phyloP scores from a whole-genome alignment of 2,329 filamentous ascomycete genomes.

The Dothideomycetes sp. region DNA sequence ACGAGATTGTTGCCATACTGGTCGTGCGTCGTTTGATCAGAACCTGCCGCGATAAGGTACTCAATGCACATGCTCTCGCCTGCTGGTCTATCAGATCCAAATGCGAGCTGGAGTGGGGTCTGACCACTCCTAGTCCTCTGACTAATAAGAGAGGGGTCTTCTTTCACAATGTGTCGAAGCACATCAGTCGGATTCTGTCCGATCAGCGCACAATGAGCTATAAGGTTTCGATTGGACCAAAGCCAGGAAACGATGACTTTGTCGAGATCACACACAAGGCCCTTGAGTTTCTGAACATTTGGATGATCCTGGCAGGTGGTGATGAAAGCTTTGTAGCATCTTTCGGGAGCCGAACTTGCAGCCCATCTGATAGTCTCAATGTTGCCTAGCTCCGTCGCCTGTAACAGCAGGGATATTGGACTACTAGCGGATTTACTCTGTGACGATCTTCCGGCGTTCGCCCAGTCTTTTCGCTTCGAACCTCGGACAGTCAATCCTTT shows the following conservation, averaged over 20 bases:
- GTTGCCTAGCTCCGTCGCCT: conserved; percentile 48
- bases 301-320: conserved; percentile 52
- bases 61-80: conserved; percentile 49
- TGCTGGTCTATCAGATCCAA: conserved; percentile 45
- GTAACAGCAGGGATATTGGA: conserved; percentile 50
- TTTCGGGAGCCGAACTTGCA: conserved; percentile 58
- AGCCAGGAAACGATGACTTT: too few species aligned
- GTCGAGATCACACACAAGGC: background rate
- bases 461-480: conserved; percentile 67
- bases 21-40: conserved; percentile 55
- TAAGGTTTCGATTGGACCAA: too few species aligned
- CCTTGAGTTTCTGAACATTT: conserved; percentile 49
- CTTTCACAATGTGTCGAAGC: conserved; percentile 57
- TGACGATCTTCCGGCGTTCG: conserved; percentile 44
- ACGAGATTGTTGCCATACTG: conserved; percentile 56
- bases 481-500: conserved; percentile 69
- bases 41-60: conserved; percentile 57
- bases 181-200: conserved; percentile 48
- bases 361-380: conserved; percentile 71
- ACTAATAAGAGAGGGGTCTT: conserved; percentile 54
- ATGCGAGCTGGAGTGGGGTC: conserved; percentile 63
- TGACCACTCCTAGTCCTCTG: conserved; percentile 46
- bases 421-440: conserved; percentile 17
- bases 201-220: too few species aligned
- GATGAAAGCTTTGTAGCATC: conserved; percentile 61